Evolutionary conservation across 768 basidiomycete species (phyloP).

Genomic region (Tulasnella sp.): DNA sequence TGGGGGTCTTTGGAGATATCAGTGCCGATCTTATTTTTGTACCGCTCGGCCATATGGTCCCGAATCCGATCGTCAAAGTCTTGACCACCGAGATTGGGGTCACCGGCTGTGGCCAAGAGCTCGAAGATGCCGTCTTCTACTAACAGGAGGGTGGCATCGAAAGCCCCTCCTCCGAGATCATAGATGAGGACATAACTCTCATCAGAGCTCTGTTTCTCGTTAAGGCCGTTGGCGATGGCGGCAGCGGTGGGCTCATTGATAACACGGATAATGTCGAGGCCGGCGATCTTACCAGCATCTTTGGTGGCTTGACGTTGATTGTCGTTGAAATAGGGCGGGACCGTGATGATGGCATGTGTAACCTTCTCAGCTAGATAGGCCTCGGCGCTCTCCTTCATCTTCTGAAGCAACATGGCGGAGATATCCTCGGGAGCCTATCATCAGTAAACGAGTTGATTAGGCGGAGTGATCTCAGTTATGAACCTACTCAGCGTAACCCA

Average conservation of each 20-base stretch:
- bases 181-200: constrained; percentile 41
- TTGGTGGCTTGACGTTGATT: constrained; percentile 98
- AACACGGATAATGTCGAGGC: constrained; percentile 92
- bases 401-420: constrained; percentile 50
- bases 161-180: constrained; percentile 39
- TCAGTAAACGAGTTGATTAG: neutral
- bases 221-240: constrained; percentile 40
- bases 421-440: constrained; percentile 49
- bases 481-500: constrained; percentile 17
- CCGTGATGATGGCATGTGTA: constrained; percentile 87
- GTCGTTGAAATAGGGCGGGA: constrained; percentile 85
- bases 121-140: constrained; percentile 36
- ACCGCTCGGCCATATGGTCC: constrained; percentile 39
- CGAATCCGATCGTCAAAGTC: constrained; percentile 28
- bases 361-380: constrained; percentile 92
- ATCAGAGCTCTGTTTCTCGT: constrained; percentile 31
- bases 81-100: constrained; percentile 37
- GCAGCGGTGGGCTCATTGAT: constrained; percentile 97
- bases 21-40: constrained; percentile 26
- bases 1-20: constrained; percentile 71
- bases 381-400: constrained; percentile 98
- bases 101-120: constrained; percentile 33
- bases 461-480: neutral
- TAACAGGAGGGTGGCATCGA: constrained; percentile 33
- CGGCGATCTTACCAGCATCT: constrained; percentile 91